These are phyloP conservation scores for Monosporascus sp. DNA, from an alignment of 2,329 filamentous ascomycete species.

Conservation along the genomic window DNA sequence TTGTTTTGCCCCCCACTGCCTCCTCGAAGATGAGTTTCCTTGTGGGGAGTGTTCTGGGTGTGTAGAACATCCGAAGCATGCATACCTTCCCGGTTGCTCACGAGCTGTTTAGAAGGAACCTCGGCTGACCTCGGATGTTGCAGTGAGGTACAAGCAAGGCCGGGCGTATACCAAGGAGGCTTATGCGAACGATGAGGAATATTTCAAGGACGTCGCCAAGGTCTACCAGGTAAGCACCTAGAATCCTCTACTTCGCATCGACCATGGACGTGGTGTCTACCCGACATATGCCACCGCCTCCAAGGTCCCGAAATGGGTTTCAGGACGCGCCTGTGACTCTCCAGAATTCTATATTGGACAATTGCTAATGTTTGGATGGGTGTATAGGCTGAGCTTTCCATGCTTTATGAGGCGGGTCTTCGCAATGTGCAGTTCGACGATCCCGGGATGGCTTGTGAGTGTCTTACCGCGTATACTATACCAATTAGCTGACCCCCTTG, in stretches of 20 bases:
- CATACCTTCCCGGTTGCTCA: too few relatives aligned
- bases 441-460: slow-evolving; percentile 60
- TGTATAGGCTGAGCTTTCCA: slow-evolving; percentile 45
- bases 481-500: background rate
- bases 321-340: background rate
- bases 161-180: slow-evolving; percentile 51
- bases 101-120: too few relatives aligned
- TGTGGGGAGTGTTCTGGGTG: too few relatives aligned
- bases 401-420: slow-evolving; percentile 57
- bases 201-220: slow-evolving; percentile 60
- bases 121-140: too few relatives aligned
- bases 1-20: too few relatives aligned
- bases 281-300: too few relatives aligned
- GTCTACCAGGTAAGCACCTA: slow-evolving; percentile 45
- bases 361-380: background rate
- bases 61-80: too few relatives aligned
- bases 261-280: too few relatives aligned
- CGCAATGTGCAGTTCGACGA: slow-evolving; percentile 66
- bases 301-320: background rate
- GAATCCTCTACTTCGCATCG: background rate
- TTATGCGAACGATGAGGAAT: slow-evolving; percentile 53
- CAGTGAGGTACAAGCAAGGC: slow-evolving; percentile 46
- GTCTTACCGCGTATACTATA: background rate
- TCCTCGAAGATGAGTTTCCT: too few relatives aligned
- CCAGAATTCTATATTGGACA: background rate